Conservation (phyloP, 2,329 filamentous ascomycete genomes). For the Calonectria pseudoturangicola region DNA sequence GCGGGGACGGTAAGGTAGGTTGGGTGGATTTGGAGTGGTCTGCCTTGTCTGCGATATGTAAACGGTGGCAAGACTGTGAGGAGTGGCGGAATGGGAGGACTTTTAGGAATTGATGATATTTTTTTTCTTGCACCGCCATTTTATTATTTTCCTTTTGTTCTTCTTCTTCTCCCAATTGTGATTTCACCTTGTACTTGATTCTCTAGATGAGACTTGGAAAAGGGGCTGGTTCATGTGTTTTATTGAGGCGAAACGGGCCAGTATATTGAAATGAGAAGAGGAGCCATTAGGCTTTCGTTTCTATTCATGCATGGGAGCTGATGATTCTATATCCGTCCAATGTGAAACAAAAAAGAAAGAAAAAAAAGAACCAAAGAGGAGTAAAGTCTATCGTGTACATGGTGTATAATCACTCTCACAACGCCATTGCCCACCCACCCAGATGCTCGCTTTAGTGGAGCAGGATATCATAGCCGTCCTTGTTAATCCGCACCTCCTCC, state of each 20-base stretch:
- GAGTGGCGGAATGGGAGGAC: slow-evolving; percentile 45
- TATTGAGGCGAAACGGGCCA: not conserved
- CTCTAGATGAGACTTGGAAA: slow-evolving; percentile 1
- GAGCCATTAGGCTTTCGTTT: slow-evolving; percentile 35
- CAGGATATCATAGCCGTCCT: slow-evolving; percentile 83
- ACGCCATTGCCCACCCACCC: slow-evolving; percentile 38
- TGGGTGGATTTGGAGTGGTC: slow-evolving; percentile 30
- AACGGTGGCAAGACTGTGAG: slow-evolving; percentile 45
- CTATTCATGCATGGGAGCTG: slow-evolving; percentile 35
- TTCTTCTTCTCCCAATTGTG: slow-evolving; percentile 13
- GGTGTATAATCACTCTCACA: slow-evolving; percentile 17
- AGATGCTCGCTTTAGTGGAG: slow-evolving; percentile 60
- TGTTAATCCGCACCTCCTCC: slow-evolving; percentile 78
- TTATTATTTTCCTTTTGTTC: not conserved
- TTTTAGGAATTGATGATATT: slow-evolving; percentile 55
- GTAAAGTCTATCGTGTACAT: slow-evolving; percentile 36
- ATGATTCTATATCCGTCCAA: slow-evolving; percentile 31
- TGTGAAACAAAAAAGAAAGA: not conserved
- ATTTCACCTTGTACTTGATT: not conserved
- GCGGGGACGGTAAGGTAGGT: slow-evolving; percentile 36
- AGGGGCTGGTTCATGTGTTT: not conserved
- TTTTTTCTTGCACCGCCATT: slow-evolving; percentile 45
- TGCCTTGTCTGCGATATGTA: slow-evolving; percentile 52
- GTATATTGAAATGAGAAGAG: slow-evolving; percentile 12
- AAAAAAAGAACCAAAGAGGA: slow-evolving; percentile 22